Percentiles rank a stretch among this genome's conserved stretches.
Evolutionary conservation across 257 asterid species (phyloP).

Genomic region (Scutellaria barbata): DNA sequence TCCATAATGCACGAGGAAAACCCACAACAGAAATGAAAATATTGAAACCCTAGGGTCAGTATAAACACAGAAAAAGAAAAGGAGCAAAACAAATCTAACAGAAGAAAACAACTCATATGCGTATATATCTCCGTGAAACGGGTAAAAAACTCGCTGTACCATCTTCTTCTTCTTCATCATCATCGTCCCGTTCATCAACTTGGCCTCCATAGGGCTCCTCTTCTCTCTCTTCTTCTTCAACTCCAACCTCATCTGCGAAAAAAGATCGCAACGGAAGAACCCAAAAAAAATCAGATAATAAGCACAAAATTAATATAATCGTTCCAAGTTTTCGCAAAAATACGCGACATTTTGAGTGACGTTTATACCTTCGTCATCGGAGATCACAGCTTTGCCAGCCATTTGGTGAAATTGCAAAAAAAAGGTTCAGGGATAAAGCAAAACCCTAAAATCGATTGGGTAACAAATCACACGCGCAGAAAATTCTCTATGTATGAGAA

Average conservation of each 20-base stretch:
- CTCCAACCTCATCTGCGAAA: constrained; percentile 64
- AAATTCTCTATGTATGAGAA: neutral
- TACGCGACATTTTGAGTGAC: neutral
- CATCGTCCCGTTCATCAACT: constrained; percentile 58
- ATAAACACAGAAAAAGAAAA: neutral
- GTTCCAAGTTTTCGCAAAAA: neutral
- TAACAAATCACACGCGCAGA: neutral
- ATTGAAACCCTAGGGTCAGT: constrained; percentile 5
- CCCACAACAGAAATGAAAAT: constrained; percentile 17
- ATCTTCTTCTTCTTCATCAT: constrained; percentile 89
- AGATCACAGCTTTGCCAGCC: constrained; percentile 72
- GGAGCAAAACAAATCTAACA: neutral
- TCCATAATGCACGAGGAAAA: neutral
- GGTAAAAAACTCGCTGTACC: constrained; percentile 44
- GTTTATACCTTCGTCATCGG: constrained; percentile 81
- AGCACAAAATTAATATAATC: neutral
- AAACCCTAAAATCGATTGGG: constrained; percentile 51
- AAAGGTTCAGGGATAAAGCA: constrained; percentile 30
- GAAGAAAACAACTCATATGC: neutral
- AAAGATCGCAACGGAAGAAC: neutral
- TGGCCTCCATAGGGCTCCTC: constrained; percentile 66
- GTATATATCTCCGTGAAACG: neutral
- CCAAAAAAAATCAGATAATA: constrained; percentile 1
- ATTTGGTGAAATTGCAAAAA: constrained; percentile 38
- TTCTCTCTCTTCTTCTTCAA: constrained; percentile 75